Evolutionary conservation across 768 basidiomycete species (phyloP).

Genomic region (Fomitopsis serialis): DNA sequence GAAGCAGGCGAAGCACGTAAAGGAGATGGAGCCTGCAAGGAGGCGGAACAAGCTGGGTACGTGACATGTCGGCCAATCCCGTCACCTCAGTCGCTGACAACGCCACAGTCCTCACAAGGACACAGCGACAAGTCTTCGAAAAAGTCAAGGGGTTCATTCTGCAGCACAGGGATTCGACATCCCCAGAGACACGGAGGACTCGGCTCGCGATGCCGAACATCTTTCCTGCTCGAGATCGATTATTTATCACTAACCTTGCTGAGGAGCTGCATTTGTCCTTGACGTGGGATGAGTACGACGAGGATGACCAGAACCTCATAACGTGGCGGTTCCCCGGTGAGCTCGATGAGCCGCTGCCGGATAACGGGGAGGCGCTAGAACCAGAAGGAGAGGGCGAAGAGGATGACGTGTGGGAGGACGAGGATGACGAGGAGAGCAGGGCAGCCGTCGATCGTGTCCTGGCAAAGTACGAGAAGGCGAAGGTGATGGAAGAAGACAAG

Average conservation of each 20-base stretch:
- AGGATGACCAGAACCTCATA: conserved; percentile 72
- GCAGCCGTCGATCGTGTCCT: conserved; percentile 79
- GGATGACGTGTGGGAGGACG: conserved; percentile 43
- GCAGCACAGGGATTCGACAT: conserved; percentile 31
- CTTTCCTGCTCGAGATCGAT: conserved; percentile 75
- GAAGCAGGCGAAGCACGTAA: conserved; percentile 74
- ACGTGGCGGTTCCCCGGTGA: conserved; percentile 56
- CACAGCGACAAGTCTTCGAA: conserved; percentile 77
- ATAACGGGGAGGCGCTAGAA: conserved; percentile 22
- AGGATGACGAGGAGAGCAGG: conserved; percentile 66
- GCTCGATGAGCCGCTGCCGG: conserved; percentile 29
- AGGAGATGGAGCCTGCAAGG: conserved; percentile 56
- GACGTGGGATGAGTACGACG: conserved; percentile 94
- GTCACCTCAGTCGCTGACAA: neutral
- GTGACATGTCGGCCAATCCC: conserved; percentile 10
- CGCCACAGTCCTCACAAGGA: conserved; percentile 55
- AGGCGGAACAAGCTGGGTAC: conserved; percentile 61
- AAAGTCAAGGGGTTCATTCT: conserved; percentile 73
- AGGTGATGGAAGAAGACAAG: conserved; percentile 65
- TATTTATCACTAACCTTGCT: conserved; percentile 73
- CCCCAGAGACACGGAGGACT: conserved; percentile 30
- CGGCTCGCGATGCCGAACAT: conserved; percentile 68
- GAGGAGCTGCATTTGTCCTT: conserved; percentile 72
- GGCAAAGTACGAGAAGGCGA: conserved; percentile 84
- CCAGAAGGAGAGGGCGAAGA: conserved; percentile 39